Evolutionary conservation across 345 rosid genomes (phyloP).

Genomic region (Cardamine resedifolia): DNA sequence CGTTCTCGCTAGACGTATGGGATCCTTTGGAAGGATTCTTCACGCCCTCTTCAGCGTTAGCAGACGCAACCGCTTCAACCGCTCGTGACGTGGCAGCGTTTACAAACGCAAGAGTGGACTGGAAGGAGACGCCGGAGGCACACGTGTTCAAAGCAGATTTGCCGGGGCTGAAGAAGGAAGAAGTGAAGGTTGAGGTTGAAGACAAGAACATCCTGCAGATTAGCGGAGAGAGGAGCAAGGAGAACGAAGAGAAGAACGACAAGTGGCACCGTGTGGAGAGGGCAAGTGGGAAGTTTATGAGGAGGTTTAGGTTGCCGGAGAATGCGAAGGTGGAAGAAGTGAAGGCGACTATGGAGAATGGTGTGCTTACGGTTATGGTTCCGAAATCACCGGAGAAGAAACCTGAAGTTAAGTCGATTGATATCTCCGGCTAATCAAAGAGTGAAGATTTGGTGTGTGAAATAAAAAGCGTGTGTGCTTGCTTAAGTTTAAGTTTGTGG

Average conservation of each 20-base stretch:
- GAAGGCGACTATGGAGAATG: conserved; percentile 57
- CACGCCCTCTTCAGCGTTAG: conserved; percentile 7
- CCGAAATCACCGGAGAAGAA: conserved; percentile 44
- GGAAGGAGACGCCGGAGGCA: conserved; percentile 39
- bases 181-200: conserved; percentile 46
- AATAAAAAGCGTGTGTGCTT: conserved; percentile 13
- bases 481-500: background rate
- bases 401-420: conserved; percentile 46
- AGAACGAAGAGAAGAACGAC: conserved; percentile 40
- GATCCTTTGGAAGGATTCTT: conserved; percentile 34
- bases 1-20: conserved; percentile 27
- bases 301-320: conserved; percentile 42
- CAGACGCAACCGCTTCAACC: conserved; percentile 1
- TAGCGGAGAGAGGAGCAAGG: conserved; percentile 44
- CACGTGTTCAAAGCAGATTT: conserved; percentile 39
- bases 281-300: conserved; percentile 37
- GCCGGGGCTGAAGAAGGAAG: conserved; percentile 45
- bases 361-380: conserved; percentile 48
- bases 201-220: conserved; percentile 40
- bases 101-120: conserved; percentile 34
- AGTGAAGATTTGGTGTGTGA: background rate
- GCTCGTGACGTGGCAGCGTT: conserved; percentile 33
- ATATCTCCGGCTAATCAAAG: conserved; percentile 45
- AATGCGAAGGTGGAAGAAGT: conserved; percentile 42
- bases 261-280: conserved; percentile 41